A percentile compares a stretch with the other conserved stretches of the same genome.
These are phyloP conservation scores for Herpotrichia juniperi DNA, from an alignment of 2,329 filamentous ascomycete species.

Conservation along the genomic window DNA sequence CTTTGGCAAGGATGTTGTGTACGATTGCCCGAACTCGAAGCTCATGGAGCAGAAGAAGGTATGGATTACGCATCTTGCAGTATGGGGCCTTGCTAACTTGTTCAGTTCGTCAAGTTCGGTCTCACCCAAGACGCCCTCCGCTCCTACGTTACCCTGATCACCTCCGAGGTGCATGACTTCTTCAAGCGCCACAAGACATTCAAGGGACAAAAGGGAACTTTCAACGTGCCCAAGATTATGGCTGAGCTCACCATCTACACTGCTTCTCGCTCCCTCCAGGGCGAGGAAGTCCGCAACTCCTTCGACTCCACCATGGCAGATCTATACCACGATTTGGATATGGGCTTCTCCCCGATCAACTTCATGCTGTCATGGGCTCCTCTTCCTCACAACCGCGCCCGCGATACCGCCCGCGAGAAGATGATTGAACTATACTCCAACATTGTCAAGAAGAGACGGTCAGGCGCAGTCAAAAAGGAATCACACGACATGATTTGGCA, in stretches of 20 bases:
- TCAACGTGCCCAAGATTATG: constrained; percentile 77
- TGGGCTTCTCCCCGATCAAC: constrained; percentile 88
- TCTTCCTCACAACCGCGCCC: constrained; percentile 83
- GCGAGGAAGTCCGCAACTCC: constrained; percentile 78
- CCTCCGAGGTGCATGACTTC: constrained; percentile 74
- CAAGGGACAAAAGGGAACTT: constrained; percentile 70
- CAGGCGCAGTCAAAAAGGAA: constrained; percentile 55
- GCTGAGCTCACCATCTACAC: constrained; percentile 90
- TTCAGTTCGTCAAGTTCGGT: constrained; percentile 79
- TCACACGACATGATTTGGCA: constrained; percentile 85
- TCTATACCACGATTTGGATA: constrained; percentile 87
- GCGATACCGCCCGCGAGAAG: constrained; percentile 79
- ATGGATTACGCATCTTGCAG: constrained; percentile 18
- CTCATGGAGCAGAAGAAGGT: constrained; percentile 98
- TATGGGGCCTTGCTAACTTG: constrained; percentile 10
- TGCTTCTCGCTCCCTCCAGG: constrained; percentile 83
- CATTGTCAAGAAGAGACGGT: constrained; percentile 76
- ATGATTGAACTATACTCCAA: constrained; percentile 83
- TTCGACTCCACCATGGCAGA: constrained; percentile 82
- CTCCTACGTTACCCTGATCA: constrained; percentile 80
- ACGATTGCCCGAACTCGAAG: constrained; percentile 89
- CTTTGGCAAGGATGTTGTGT: constrained; percentile 86
- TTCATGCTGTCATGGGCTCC: constrained; percentile 90
- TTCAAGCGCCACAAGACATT: constrained; percentile 71
- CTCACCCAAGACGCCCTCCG: constrained; percentile 77